Evolutionary conservation across 176 grass and related monocot species (phyloP).

Genomic region (Aegilops longissima): DNA sequence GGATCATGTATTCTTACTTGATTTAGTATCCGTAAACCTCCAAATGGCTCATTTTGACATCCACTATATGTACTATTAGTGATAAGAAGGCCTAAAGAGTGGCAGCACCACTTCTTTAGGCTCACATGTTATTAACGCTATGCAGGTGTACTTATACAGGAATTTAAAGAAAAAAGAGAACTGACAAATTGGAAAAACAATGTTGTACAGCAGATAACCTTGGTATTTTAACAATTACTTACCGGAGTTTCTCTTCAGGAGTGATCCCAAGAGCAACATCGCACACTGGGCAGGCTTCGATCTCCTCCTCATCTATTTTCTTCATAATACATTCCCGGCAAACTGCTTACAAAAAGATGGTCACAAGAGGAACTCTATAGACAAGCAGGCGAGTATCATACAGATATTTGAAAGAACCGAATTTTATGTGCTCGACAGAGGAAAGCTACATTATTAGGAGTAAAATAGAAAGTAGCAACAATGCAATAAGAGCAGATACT

Average conservation of each 20-base stretch:
- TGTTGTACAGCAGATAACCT: constrained; percentile 1
- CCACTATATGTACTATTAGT: too few relatives aligned
- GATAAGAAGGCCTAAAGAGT: background rate
- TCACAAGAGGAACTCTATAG: constrained; percentile 33
- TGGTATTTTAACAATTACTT: background rate
- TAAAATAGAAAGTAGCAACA: background rate
- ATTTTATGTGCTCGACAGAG: background rate
- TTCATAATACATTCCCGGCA: constrained; percentile 86
- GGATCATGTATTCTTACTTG: too few relatives aligned
- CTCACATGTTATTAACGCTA: background rate
- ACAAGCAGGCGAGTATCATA: background rate
- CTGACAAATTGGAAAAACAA: background rate
- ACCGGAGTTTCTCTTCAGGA: constrained; percentile 95
- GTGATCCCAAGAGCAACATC: constrained; percentile 61
- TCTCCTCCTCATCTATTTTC: constrained; percentile 75
- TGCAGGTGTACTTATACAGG: background rate
- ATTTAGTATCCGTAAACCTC: too few relatives aligned
- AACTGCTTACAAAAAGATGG: constrained; percentile 48
- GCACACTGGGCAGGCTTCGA: constrained; percentile 78
- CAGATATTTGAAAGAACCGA: background rate
- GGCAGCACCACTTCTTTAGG: background rate
- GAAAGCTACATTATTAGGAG: background rate
- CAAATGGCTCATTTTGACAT: too few relatives aligned
- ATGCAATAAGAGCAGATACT: background rate
- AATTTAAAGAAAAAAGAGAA: constrained; percentile 3